A percentile compares a stretch with the other conserved stretches of the same genome.
Evolutionary conservation across 805 yeast species (phyloP).

Genomic region (Kodamaea sagamina): DNA sequence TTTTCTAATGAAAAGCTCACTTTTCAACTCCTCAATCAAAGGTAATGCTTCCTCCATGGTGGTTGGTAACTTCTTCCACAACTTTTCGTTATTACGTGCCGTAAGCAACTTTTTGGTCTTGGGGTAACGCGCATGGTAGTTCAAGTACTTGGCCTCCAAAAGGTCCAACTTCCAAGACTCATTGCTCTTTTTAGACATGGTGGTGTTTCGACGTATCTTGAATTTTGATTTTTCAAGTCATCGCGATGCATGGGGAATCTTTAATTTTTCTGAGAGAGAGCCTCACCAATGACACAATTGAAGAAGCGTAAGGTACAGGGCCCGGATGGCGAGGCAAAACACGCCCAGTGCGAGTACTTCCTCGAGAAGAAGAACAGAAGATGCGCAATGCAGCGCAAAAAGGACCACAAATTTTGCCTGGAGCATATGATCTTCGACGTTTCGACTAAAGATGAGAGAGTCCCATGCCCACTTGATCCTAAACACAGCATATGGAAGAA

Average conservation of each 20-base stretch:
- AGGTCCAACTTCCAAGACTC: conserved; percentile 56
- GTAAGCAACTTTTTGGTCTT: conserved; percentile 48
- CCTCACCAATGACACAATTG: conserved; percentile 8
- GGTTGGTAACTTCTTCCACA: conserved; percentile 43
- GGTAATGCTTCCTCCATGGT: conserved; percentile 43
- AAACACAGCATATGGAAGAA: conserved; percentile 70
- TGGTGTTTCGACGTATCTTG: not conserved
- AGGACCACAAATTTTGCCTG: conserved; percentile 55
- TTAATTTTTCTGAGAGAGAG: conserved; percentile 5
- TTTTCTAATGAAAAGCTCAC: conserved; percentile 49
- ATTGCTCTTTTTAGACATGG: conserved; percentile 36
- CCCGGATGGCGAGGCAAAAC: not conserved
- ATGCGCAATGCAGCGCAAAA: conserved; percentile 63
- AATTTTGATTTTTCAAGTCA: conserved; percentile 10
- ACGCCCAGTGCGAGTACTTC: conserved; percentile 45
- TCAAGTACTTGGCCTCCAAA: conserved; percentile 51
- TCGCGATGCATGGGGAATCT: conserved; percentile 7
- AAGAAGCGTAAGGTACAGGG: conserved; percentile 12
- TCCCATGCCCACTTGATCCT: conserved; percentile 77
- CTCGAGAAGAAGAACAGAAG: conserved; percentile 52
- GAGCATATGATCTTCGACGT: conserved; percentile 49
- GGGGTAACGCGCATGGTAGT: conserved; percentile 47
- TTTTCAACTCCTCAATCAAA: conserved; percentile 48
- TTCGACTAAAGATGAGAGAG: conserved; percentile 37
- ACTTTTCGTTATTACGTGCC: conserved; percentile 46